Evolutionary conservation across 768 basidiomycete species (phyloP), one percentile per base, ranked within the genome.

Genomic region (Lentinula aciculospora): DNA sequence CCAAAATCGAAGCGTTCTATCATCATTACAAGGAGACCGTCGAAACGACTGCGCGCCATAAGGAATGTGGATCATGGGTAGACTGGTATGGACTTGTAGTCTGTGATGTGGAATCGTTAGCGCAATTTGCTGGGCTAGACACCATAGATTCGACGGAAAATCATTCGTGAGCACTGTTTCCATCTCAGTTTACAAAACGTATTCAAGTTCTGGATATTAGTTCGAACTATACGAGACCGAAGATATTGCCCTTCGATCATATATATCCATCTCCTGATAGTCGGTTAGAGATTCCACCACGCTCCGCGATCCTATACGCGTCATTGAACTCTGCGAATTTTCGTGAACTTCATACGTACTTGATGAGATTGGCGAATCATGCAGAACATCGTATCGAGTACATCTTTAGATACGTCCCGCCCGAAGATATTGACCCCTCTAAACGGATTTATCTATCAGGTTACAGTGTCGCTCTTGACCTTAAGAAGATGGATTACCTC

Each of bases 401-500:
- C 64, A 76, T 94, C 29, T 78, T 94, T 53, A 81, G 94, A n/a
- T 82, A 84, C 57, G 73, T 81, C 3, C 84, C 87, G 3, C 75
- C 81, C 1, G 55, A 56, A 4, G 58, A 57, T 10, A 60, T 66
- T 0, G 65, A 63, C 19, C 50, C 63, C 0, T 64, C 64, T 1
- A 62, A 69, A 21, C 66, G 71, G 4, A 80, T 71, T 58, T 77
- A 80, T 65, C 74, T 99, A 7, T 85, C 89, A 3, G 96, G 96
- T 4, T 99, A 93, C 64, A 97, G 97, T 3, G 95, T 95, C 6
- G 80, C 89, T 21, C 74, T 99, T 54, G 93, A 96, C 63, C 71
- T 99, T 64, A 99, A 99, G 77, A 97, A 95, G 74, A 97, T 84
- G 79, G 97, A 99, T 65, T 99, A 98, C 67, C 81, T 98, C 12